Evolutionary conservation across 2,329 filamentous ascomycete genomes (phyloP).

Genomic region (Fusarium drepaniforme): DNA sequence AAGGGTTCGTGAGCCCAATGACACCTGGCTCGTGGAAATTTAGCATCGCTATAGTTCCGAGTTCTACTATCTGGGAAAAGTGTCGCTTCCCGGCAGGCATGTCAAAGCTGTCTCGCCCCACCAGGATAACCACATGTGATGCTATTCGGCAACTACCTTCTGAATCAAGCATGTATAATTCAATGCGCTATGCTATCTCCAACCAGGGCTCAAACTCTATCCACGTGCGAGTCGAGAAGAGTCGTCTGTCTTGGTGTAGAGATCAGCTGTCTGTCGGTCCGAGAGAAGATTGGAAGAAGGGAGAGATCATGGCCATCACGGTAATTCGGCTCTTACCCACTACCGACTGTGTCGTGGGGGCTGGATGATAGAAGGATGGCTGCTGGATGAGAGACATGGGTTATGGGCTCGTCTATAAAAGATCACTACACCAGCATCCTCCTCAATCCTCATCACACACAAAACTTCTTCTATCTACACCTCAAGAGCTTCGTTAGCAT

Average conservation of each 20-base stretch:
- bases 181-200: background rate
- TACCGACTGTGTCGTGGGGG: background rate
- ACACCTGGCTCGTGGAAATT: background rate
- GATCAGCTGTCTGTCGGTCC: background rate
- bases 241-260: background rate
- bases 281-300: background rate
- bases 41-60: background rate
- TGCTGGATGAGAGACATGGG: background rate
- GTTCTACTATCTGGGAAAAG: background rate
- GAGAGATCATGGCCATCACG: background rate
- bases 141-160: background rate
- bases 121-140: background rate
- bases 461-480: background rate
- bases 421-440: background rate
- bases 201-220: background rate
- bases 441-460: background rate
- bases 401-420: background rate
- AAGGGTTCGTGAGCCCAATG: background rate
- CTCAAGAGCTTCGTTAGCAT: background rate
- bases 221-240: background rate
- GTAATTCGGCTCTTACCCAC: background rate
- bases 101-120: background rate
- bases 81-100: background rate
- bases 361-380: background rate
- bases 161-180: background rate